These are phyloP conservation scores for Zygoascus tannicola DNA, from an alignment of 805 yeast genomes.

Conservation along the genomic window DNA sequence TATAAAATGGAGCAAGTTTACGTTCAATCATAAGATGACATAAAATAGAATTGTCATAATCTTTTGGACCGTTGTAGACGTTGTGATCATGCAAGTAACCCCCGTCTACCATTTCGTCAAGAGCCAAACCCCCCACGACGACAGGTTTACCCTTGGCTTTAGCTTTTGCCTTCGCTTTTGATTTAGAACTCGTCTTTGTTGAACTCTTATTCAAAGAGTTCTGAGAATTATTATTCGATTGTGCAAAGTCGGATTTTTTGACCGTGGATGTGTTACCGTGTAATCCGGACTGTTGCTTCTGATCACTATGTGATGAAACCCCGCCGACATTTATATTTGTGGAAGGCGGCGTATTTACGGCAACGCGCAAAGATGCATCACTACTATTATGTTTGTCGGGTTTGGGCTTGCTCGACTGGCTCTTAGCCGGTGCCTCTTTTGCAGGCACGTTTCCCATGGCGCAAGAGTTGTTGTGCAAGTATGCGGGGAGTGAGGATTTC, in stretches of 20 bases:
- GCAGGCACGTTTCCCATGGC: conserved; percentile 17
- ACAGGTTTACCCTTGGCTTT: neutral
- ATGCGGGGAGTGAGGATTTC: too few species aligned
- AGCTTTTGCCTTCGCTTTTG: neutral
- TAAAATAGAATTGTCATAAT: conserved; percentile 68
- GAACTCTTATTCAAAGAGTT: too few species aligned
- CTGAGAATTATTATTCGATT: too few species aligned
- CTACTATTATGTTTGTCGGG: neutral
- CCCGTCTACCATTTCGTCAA: conserved; percentile 74
- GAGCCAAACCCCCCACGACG: conserved; percentile 18
- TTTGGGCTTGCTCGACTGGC: neutral
- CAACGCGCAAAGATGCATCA: too few species aligned
- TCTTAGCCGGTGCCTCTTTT: conserved; percentile 9
- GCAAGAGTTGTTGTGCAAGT: too few species aligned
- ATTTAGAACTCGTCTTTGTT: too few species aligned
- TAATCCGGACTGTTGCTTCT: neutral
- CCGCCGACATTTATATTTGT: too few species aligned
- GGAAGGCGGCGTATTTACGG: too few species aligned
- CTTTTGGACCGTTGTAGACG: conserved; percentile 65
- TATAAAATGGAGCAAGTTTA: conserved; percentile 78
- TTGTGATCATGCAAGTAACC: conserved; percentile 91
- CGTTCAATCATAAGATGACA: conserved; percentile 59
- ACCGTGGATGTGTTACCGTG: neutral
- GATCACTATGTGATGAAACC: neutral
- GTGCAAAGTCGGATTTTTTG: neutral